A percentile compares a stretch with the other conserved stretches of the same genome.
These are phyloP conservation scores for Eragrostis nindensis DNA, from an alignment of 176 grass and related monocot genomes.

Conservation along the genomic window DNA sequence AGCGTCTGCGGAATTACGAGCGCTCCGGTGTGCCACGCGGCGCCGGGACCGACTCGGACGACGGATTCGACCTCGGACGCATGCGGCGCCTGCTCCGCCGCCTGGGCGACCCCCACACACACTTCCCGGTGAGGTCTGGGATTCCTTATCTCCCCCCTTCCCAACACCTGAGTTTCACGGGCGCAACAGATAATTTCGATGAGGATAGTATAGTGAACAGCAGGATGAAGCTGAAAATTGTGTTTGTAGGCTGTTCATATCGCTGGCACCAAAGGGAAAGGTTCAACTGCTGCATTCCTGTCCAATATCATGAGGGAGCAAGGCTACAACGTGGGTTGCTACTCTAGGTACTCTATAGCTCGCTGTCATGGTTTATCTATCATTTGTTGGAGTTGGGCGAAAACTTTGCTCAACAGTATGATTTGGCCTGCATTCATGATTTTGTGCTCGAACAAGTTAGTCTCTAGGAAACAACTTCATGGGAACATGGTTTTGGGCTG, in stretches of 20 bases:
- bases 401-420: background rate
- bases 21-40: conserved; percentile 70
- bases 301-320: conserved; percentile 82
- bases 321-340: conserved; percentile 83
- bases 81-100: conserved; percentile 71
- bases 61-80: conserved; percentile 85
- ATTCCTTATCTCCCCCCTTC: too few relatives aligned
- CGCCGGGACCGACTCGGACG: conserved; percentile 76
- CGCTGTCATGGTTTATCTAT: background rate
- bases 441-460: too few relatives aligned
- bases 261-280: conserved; percentile 95
- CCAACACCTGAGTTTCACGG: too few relatives aligned
- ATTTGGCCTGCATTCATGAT: too few relatives aligned
- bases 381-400: background rate
- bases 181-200: too few relatives aligned
- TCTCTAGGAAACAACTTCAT: too few relatives aligned
- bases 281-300: conserved; percentile 72
- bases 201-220: background rate
- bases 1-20: conserved; percentile 80
- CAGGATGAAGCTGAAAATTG: background rate
- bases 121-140: conserved; percentile 49
- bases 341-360: conserved; percentile 60
- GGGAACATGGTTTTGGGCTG: background rate
- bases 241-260: conserved; percentile 76
- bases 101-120: conserved; percentile 71